Evolutionary conservation across 208 protist species (phyloP).

Genomic region (Histomonas meleagridis): DNA sequence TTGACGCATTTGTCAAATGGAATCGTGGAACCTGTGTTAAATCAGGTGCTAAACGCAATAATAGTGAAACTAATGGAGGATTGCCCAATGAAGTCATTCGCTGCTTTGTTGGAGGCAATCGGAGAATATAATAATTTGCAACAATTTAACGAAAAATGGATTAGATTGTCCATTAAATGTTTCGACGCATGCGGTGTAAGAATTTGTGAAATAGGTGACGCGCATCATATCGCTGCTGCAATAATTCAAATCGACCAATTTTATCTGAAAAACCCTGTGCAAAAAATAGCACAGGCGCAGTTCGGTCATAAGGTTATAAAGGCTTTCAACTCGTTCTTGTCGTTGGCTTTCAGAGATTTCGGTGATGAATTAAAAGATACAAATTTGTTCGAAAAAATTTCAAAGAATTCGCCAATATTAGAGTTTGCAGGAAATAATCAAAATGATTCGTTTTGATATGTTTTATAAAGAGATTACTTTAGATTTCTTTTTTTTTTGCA

Average conservation of each 20-base stretch:
- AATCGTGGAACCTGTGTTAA: neutral
- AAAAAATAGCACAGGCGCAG: neutral
- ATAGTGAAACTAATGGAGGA: neutral
- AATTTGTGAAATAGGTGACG: slow-evolving; percentile 5
- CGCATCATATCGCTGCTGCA: neutral
- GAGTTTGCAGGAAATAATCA: too few species aligned
- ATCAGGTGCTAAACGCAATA: neutral
- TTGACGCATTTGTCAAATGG: neutral
- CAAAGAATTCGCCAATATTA: too few species aligned
- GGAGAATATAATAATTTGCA: neutral
- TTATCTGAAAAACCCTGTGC: neutral
- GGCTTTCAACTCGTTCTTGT: too few species aligned
- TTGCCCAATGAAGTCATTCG: neutral
- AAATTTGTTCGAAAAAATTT: too few species aligned
- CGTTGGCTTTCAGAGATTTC: too few species aligned
- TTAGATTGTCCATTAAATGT: neutral
- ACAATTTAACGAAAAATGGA: slow-evolving; percentile 12
- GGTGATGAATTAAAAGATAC: too few species aligned
- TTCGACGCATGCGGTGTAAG: neutral
- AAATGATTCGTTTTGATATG: too few species aligned
- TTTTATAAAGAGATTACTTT: too few species aligned
- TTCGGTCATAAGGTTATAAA: neutral
- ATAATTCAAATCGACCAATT: neutral
- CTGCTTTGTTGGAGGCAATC: neutral
- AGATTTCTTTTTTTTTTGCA: too few species aligned